phyloP scores from a whole-genome alignment of 306 rosid species.

The Pterocarpus santalinus region DNA sequence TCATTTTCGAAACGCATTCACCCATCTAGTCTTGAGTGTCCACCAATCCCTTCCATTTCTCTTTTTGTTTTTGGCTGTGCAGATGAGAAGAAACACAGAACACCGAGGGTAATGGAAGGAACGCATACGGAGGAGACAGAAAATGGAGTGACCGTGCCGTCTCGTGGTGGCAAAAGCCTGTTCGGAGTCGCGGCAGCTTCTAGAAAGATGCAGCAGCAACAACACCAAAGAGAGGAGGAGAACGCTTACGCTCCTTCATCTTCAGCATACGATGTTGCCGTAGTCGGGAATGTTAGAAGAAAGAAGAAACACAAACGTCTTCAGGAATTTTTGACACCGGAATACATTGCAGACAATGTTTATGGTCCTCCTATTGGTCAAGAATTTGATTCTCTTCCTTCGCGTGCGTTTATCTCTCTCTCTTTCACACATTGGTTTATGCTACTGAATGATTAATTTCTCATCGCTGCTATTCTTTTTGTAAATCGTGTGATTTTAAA shows the following conservation, averaged over 20 bases:
- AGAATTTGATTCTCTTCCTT: slow-evolving; percentile 73
- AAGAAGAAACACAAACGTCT: slow-evolving; percentile 43
- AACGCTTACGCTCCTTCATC: slow-evolving; percentile 36
- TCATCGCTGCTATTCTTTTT: background rate
- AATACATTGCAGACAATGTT: slow-evolving; percentile 57
- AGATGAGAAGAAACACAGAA: slow-evolving; percentile 75
- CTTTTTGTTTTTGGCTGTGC: slow-evolving; percentile 29
- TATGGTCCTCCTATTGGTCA: slow-evolving; percentile 75
- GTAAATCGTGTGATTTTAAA: background rate
- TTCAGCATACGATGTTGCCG: slow-evolving; percentile 38
- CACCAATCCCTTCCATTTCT: background rate
- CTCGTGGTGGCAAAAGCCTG: slow-evolving; percentile 46
- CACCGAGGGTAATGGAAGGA: slow-evolving; percentile 54
- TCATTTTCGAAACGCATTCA: slow-evolving; percentile 13
- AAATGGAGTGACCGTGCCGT: slow-evolving; percentile 40
- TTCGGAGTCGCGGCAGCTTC: slow-evolving; percentile 41
- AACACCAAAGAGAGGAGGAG: background rate
- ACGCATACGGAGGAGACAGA: slow-evolving; percentile 56
- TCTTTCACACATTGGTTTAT: slow-evolving; percentile 36
- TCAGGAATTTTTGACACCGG: slow-evolving; percentile 57
- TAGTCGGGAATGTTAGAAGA: slow-evolving; percentile 41
- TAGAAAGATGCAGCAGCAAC: slow-evolving; percentile 23
- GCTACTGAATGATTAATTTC: background rate
- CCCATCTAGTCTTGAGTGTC: background rate
- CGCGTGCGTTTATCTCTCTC: slow-evolving; percentile 44